phyloP scores from a whole-genome alignment of 2,329 filamentous ascomycete species.

The Beauveria brongniartii region DNA sequence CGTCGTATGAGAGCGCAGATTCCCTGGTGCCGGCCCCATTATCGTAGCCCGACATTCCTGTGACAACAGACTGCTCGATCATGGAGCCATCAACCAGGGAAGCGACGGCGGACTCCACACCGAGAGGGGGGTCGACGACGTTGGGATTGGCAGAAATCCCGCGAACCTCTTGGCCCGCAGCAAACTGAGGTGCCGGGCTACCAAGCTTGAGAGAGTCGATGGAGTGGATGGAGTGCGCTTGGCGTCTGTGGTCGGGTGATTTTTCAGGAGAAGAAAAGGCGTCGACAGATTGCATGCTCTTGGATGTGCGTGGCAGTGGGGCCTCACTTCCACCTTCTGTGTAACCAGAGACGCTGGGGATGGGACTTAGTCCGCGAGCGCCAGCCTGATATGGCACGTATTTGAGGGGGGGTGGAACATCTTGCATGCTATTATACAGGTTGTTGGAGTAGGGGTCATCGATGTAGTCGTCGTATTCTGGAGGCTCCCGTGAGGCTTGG shows the following conservation, averaged over 20 bases:
- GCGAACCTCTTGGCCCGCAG: slow-evolving; percentile 62
- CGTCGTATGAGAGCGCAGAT: slow-evolving; percentile 27
- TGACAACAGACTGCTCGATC: slow-evolving; percentile 61
- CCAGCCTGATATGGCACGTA: slow-evolving; percentile 63
- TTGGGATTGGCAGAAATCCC: slow-evolving; percentile 66
- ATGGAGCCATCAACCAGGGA: slow-evolving; percentile 73
- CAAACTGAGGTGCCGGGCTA: slow-evolving; percentile 42
- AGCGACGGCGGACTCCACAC: slow-evolving; percentile 82
- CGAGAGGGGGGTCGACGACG: slow-evolving; percentile 63
- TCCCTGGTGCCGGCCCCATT: slow-evolving; percentile 29
- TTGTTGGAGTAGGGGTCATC: slow-evolving; percentile 34
- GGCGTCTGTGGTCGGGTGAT: slow-evolving; percentile 31
- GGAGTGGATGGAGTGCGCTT: slow-evolving; percentile 27
- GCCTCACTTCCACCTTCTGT: slow-evolving; percentile 58
- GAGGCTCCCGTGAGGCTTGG: slow-evolving; percentile 18
- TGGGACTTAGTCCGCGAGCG: slow-evolving; percentile 71
- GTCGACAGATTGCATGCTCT: slow-evolving; percentile 40
- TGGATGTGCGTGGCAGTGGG: slow-evolving; percentile 48
- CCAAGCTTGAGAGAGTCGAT: slow-evolving; percentile 21
- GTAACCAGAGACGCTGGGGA: slow-evolving; percentile 87
- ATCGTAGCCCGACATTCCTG: slow-evolving; percentile 45
- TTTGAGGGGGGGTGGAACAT: slow-evolving; percentile 55
- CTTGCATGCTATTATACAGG: slow-evolving; percentile 51
- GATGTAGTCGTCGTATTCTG: slow-evolving; percentile 29
- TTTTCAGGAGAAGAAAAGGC: slow-evolving; percentile 56